A percentile compares a stretch with the other conserved stretches of the same genome.
phyloP scores from a whole-genome alignment of 1,284 basidiomycete genomes.

The Leccinum insigne region DNA sequence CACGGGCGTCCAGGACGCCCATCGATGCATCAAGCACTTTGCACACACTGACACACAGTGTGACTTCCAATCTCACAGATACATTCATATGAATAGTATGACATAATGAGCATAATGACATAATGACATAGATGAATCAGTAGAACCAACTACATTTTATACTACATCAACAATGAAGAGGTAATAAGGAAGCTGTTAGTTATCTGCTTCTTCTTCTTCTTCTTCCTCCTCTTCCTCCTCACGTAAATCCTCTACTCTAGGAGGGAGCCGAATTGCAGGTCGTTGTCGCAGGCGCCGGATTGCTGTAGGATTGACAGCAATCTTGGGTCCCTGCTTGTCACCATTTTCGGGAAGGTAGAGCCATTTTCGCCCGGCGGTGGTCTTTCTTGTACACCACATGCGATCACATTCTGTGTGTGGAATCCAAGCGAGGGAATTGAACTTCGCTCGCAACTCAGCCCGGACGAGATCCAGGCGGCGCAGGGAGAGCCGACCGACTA shows the following conservation, averaged over 20 bases:
- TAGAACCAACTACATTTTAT: too few relatives aligned
- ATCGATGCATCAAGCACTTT: too few relatives aligned
- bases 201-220: not conserved
- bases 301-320: not conserved
- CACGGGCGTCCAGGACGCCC: too few relatives aligned
- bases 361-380: not conserved
- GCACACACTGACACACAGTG: too few relatives aligned
- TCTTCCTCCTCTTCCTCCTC: not conserved
- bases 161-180: too few relatives aligned
- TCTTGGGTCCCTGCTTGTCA: not conserved
- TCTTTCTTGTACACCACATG: not conserved
- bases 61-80: too few relatives aligned
- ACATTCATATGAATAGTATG: too few relatives aligned
- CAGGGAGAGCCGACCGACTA: not conserved
- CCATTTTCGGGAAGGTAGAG: not conserved
- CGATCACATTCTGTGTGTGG: not conserved
- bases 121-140: too few relatives aligned
- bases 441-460: not conserved
- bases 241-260: not conserved
- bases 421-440: not conserved
- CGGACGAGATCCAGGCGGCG: not conserved
- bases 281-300: not conserved
- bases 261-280: not conserved
- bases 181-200: too few relatives aligned
- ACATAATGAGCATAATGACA: too few relatives aligned